phyloP scores from a whole-genome alignment of 768 basidiomycete species.

The Erythrobasidium yunnanense region DNA sequence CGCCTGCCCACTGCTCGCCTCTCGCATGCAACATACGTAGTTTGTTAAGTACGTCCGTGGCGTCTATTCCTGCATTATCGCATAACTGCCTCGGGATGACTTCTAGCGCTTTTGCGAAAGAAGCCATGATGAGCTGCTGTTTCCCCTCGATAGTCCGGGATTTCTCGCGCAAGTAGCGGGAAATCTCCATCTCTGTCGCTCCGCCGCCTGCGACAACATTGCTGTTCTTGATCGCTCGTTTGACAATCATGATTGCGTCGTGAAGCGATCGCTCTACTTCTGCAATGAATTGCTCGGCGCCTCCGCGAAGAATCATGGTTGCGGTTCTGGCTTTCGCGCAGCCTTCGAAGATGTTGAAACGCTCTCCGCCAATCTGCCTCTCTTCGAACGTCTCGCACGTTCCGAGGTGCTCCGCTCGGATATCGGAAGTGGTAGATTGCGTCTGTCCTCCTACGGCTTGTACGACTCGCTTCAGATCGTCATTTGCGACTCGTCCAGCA shows the following conservation, averaged over 20 bases:
- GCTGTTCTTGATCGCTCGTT: slow-evolving; percentile 86
- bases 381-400: slow-evolving; percentile 89
- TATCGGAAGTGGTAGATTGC: slow-evolving; percentile 92
- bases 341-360: slow-evolving; percentile 88
- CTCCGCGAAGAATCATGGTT: slow-evolving; percentile 83
- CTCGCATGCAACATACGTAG: slow-evolving; percentile 89
- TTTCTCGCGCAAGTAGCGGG: slow-evolving; percentile 81
- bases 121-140: slow-evolving; percentile 81
- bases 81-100: slow-evolving; percentile 96
- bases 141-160: slow-evolving; percentile 91
- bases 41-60: slow-evolving; percentile 93
- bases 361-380: slow-evolving; percentile 87
- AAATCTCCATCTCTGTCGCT: slow-evolving; percentile 97
- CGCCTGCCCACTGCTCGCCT: slow-evolving; percentile 76
- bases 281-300: slow-evolving; percentile 97
- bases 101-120: slow-evolving; percentile 93
- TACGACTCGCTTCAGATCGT: slow-evolving; percentile 82
- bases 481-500: slow-evolving; percentile 83
- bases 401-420: slow-evolving; percentile 73
- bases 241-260: slow-evolving; percentile 99
- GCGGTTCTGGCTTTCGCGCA: slow-evolving; percentile 92
- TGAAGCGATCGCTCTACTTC: slow-evolving; percentile 95
- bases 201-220: slow-evolving; percentile 96
- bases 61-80: slow-evolving; percentile 95
- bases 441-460: slow-evolving; percentile 90